Evolutionary conservation across 2,329 filamentous ascomycete species (phyloP), one percentile per base, ranked within the genome.

Genomic region (Trichoderma gracile): DNA sequence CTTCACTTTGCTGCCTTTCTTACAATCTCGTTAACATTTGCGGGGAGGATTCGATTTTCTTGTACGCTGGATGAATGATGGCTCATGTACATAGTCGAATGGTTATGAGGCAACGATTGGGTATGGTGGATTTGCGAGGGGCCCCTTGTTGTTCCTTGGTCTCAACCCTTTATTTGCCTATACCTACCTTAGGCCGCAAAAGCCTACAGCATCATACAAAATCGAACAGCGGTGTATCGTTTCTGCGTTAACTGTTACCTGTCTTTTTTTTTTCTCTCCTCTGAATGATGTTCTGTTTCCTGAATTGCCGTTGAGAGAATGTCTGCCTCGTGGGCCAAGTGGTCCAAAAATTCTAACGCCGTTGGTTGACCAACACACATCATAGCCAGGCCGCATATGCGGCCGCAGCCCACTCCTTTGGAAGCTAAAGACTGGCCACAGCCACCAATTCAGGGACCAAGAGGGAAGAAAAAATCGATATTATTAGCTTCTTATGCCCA

Each of bases 311-410:
- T 49, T 14, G 21, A 49, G 42, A 43, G 1, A n/a, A 23, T 52
- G 59, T 65, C 64, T 65, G 64, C 64, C 64, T 65, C 46, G 64
- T 57, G 52, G 25, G 42, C 21, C 25, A 56, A 45, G 49, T 52
- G 45, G 50, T 52, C 50, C n/a, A n/a, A 12, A 25, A n/a, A n/a
- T n/a, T 30, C 42, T 33, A 10, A 30, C 33, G 40, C 59, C 30
- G 47, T 46, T 63, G 30, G 64, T 63, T 43, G 27, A 42, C 60
- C 50, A 55, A 65, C 66, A 68, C 68, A 14, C 33, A 38, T 33
- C 33, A 38, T 38, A 67, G 66, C 69, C 68, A 55, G 69, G 69
- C 71, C 71, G 55, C 61, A 71, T 71, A 68, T 73, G 68, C 70
- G 67, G 71, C 71, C 72, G 59, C 40, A 65, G 67, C 58, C 67